These are phyloP conservation scores for Violaceomyces palustris DNA, from an alignment of 1,284 basidiomycete species.

Conservation along the genomic window DNA sequence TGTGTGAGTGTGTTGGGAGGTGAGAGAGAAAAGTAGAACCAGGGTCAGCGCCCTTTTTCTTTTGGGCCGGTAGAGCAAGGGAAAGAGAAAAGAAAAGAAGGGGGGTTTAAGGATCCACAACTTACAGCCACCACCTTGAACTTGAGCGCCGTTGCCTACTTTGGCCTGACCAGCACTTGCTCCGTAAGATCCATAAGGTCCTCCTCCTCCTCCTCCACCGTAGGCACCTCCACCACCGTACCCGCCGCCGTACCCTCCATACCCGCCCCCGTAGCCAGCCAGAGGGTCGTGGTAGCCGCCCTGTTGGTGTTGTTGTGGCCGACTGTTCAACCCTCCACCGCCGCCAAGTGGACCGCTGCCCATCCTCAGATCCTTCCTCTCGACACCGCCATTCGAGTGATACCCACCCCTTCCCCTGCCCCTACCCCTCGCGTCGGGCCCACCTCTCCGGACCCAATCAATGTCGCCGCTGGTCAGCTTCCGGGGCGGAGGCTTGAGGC, in stretches of 20 bases:
- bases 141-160: slow-evolving; percentile 1
- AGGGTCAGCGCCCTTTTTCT: too few relatives aligned
- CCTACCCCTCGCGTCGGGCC: slow-evolving; percentile 43
- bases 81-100: too few relatives aligned
- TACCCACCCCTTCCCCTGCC: slow-evolving; percentile 53
- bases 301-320: slow-evolving; percentile 4
- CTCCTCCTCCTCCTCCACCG: slow-evolving; percentile 7
- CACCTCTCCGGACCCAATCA: slow-evolving; percentile 61
- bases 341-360: neutral
- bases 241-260: slow-evolving; percentile 10
- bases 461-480: slow-evolving; percentile 70
- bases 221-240: slow-evolving; percentile 9
- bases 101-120: slow-evolving; percentile 9
- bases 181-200: neutral
- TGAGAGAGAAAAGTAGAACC: too few relatives aligned
- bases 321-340: neutral
- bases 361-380: neutral
- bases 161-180: slow-evolving; percentile 4
- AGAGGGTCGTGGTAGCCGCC: slow-evolving; percentile 4
- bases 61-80: too few relatives aligned
- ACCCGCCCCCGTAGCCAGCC: slow-evolving; percentile 7
- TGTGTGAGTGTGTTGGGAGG: too few relatives aligned
- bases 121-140: slow-evolving; percentile 3
- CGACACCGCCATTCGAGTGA: slow-evolving; percentile 21
- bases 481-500: slow-evolving; percentile 63